phyloP scores from a whole-genome alignment of 176 grass and related monocot genomes.

The Aegilops umbellulata region DNA sequence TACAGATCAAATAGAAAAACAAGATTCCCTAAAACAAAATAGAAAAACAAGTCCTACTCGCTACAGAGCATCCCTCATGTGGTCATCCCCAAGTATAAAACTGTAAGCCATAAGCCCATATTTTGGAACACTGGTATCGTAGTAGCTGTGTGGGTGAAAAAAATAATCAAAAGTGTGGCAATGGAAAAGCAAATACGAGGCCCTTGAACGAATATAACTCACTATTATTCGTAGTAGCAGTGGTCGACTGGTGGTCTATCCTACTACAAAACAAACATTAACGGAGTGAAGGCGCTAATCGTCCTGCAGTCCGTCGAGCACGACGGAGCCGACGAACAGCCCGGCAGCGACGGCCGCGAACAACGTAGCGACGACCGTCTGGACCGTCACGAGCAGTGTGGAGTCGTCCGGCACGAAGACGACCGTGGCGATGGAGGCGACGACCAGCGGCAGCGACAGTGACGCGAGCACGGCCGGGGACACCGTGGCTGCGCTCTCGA shows the following conservation, averaged over 20 bases:
- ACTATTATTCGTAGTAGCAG: background rate
- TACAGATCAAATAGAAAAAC: too few species aligned
- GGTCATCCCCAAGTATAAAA: too few species aligned
- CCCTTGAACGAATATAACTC: background rate
- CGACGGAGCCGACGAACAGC: slow-evolving; percentile 70
- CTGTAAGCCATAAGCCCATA: too few species aligned
- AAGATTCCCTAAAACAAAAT: too few species aligned
- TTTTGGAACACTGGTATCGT: too few species aligned
- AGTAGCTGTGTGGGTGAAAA: too few species aligned
- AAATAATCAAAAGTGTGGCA: too few species aligned
- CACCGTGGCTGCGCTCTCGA: slow-evolving; percentile 55
- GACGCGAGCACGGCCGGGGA: slow-evolving; percentile 82
- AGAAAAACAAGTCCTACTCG: too few species aligned
- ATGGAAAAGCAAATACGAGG: too few species aligned
- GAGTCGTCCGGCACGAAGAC: slow-evolving; percentile 94
- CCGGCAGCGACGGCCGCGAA: slow-evolving; percentile 56
- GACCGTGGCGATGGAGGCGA: slow-evolving; percentile 61
- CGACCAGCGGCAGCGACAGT: slow-evolving; percentile 74
- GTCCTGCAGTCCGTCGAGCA: slow-evolving; percentile 85
- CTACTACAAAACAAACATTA: background rate
- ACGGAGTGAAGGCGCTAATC: background rate
- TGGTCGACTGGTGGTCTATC: background rate
- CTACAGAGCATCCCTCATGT: too few species aligned
- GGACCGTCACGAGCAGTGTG: slow-evolving; percentile 47
- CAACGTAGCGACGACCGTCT: slow-evolving; percentile 50